These are phyloP conservation scores for Blumeriella jaapii DNA, from an alignment of 2,329 filamentous ascomycete species.

Conservation along the genomic window DNA sequence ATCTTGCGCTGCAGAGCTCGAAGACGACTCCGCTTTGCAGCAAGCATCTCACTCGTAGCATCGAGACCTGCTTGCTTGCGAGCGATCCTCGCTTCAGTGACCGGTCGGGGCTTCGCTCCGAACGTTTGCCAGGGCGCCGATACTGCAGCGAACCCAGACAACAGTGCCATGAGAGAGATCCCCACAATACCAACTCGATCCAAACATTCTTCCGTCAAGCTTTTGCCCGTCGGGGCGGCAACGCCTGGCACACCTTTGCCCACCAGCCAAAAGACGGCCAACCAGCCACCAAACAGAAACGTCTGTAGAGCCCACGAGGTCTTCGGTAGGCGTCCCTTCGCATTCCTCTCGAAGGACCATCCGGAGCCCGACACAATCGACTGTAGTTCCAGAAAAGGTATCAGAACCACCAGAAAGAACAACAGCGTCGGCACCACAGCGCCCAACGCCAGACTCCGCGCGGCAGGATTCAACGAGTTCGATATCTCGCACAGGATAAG, in stretches of 20 bases:
- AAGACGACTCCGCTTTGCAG: constrained; percentile 61
- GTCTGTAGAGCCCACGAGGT: constrained; percentile 54
- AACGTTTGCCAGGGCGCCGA: constrained; percentile 81
- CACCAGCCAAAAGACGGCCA: constrained; percentile 66
- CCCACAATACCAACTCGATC: constrained; percentile 74
- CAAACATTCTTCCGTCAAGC: constrained; percentile 37
- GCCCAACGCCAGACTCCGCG: constrained; percentile 55
- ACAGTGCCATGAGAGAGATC: constrained; percentile 72
- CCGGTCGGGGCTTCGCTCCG: constrained; percentile 48
- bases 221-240: constrained; percentile 29
- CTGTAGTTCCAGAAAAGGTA: constrained; percentile 70
- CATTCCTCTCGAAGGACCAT: constrained; percentile 48
- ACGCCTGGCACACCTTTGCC: constrained; percentile 49
- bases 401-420: constrained; percentile 59
- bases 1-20: constrained; percentile 57
- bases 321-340: constrained; percentile 44
- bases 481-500: constrained; percentile 77
- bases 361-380: constrained; percentile 38
- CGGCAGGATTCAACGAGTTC: constrained; percentile 56
- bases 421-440: constrained; percentile 61
- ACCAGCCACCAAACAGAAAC: constrained; percentile 53
- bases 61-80: constrained; percentile 71
- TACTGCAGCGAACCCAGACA: constrained; percentile 85
- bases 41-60: constrained; percentile 68
- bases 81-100: constrained; percentile 63